These are phyloP conservation scores for Suhomyces sp. DNA, from an alignment of 805 yeast species.

Conservation along the genomic window DNA sequence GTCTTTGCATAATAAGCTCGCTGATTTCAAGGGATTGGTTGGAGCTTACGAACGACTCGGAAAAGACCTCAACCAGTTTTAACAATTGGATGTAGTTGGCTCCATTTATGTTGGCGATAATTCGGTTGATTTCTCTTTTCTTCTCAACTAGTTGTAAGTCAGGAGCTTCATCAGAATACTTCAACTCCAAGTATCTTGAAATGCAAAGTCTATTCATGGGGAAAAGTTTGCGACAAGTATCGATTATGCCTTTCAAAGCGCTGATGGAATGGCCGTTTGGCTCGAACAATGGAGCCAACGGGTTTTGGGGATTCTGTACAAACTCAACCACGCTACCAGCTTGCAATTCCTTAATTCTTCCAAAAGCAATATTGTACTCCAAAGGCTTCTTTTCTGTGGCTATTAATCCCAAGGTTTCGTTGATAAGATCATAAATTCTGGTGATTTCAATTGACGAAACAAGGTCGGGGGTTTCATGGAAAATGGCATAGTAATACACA, in stretches of 20 bases:
- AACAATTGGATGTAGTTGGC: slow-evolving; percentile 8
- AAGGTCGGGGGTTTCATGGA: not conserved
- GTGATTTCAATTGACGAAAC: slow-evolving; percentile 25
- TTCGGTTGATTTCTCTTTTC: not conserved
- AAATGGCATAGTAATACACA: slow-evolving; percentile 16
- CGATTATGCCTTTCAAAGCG: slow-evolving; percentile 18
- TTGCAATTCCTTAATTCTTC: not conserved
- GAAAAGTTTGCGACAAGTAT: slow-evolving; percentile 31
- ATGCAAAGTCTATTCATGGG: slow-evolving; percentile 35
- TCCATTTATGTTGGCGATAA: slow-evolving; percentile 1
- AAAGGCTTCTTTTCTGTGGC: not conserved
- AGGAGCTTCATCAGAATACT: slow-evolving; percentile 4
- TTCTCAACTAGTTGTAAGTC: not conserved
- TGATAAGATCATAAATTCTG: slow-evolving; percentile 28
- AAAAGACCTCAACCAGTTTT: slow-evolving; percentile 1
- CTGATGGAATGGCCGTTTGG: slow-evolving; percentile 15
- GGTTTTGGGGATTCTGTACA: slow-evolving; percentile 10
- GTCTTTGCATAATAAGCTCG: slow-evolving; percentile 25
- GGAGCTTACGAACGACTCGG: slow-evolving; percentile 15
- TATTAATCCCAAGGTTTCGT: slow-evolving; percentile 16
- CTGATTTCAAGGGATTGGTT: slow-evolving; percentile 14
- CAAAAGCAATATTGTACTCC: not conserved
- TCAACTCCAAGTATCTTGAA: slow-evolving; percentile 24
- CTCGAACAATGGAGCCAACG: slow-evolving; percentile 15
- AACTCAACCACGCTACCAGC: slow-evolving; percentile 16